Percentiles rank a stretch among this genome's conserved stretches.
These are phyloP conservation scores for Pyrus communis DNA, from an alignment of 306 rosid genomes.

Conservation along the genomic window DNA sequence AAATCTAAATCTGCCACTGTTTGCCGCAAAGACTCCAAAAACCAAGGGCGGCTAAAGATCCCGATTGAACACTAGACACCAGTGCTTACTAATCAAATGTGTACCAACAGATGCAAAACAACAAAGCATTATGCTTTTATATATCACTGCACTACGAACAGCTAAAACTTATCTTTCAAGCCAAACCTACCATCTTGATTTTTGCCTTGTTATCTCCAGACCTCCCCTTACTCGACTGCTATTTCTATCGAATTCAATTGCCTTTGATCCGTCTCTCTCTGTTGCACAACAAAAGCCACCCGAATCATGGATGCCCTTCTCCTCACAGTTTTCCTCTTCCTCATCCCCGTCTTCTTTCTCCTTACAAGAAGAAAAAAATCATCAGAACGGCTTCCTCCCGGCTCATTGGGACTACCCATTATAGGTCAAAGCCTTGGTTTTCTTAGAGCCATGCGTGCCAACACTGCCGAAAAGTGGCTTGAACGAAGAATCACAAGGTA, in stretches of 20 bases:
- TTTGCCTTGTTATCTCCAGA: neutral
- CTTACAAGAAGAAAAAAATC: conserved; percentile 30
- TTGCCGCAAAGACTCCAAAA: too few species aligned
- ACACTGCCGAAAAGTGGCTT: conserved; percentile 62
- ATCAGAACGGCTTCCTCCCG: conserved; percentile 55
- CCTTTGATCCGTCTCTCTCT: neutral
- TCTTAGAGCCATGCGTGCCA: conserved; percentile 49
- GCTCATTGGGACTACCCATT: conserved; percentile 68
- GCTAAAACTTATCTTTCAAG: neutral
- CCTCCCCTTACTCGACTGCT: too few species aligned
- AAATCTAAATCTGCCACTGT: too few species aligned
- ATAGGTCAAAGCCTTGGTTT: conserved; percentile 63
- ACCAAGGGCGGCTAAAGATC: too few species aligned
- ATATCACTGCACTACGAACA: neutral
- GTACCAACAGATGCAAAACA: neutral
- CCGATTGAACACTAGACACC: too few species aligned
- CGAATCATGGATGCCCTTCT: conserved; percentile 28
- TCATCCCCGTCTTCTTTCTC: conserved; percentile 40
- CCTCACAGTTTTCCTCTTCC: conserved; percentile 22
- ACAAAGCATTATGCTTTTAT: neutral
- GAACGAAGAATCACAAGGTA: conserved; percentile 40
- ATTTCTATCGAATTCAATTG: too few species aligned
- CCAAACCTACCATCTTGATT: neutral
- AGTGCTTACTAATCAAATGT: too few species aligned
- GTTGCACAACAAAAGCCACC: neutral